Base-by-base conservation (phyloP, 192 early-diverging fungal genomes). In the Podila horticola region DNA sequence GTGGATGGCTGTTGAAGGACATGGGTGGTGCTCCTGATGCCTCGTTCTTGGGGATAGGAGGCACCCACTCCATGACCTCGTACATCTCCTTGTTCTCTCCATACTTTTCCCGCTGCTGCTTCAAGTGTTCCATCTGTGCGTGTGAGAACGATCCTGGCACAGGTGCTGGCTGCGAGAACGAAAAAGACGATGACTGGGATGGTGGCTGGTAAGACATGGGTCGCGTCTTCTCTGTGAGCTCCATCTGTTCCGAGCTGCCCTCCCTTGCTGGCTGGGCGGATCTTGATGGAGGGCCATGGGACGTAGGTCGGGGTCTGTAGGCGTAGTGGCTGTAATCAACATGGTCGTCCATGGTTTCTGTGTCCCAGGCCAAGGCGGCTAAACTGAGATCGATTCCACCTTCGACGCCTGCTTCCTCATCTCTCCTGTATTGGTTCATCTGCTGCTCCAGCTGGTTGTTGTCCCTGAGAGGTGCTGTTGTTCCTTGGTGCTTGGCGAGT, bases 301-400 rank as follows among this genome's bases (percentile, higher is more conserved):
- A 72, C 10, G 57, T 38, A 19, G 71, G 77, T 19, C 77, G 49
- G 11, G 77, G 71, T 65, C 71, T 50, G 51, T 81, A 81, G 1
- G 77, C 77, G 34, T 81, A 81, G 34, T 81, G 77, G 58, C 66
- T 73, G 38, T 66, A 81, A 26, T 81, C 77, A 45, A 81, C 57
- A 66, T 59, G 38, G 19, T 81, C 77, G 15, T 81, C 77, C 71
- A 69, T 71, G 0, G 77, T 81, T 9, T 81, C 77, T 0, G 77
- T 81, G 30, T 81, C 77, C 77, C 77, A 81, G 11, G 77, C 77
- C 33, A 81, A 24, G 38, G 70, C 34, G 17, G 69, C 69, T 7
- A 71, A 48, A 0, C 71, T 66, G 1, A 81, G 66, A 52, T 81
- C 77, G 17, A 81, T 81, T 22, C 77, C 77, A 17, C n/a, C 29